Base-by-base conservation (phyloP, 345 rosid genomes). In the Moringa oleifera region DNA sequence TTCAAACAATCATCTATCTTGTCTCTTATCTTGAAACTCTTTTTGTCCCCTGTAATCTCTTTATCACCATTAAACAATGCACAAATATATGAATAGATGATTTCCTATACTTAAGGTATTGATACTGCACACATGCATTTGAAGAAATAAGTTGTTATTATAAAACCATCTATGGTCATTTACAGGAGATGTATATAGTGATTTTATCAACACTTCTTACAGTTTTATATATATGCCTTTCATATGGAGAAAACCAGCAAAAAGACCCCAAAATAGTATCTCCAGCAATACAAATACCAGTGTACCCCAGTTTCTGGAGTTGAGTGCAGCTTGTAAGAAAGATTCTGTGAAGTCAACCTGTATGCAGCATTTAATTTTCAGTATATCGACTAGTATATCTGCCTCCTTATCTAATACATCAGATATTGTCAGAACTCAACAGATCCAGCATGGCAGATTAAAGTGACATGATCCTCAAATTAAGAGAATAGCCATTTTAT, bases 241-340 rank as follows among this genome's bases (percentile, higher is more conserved):
- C 71, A 65, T 53, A 64, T 79, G 82, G 20, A 81, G 74, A 68
- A 76, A 57, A 62, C 82, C 79, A 0, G 84, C 83, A 33, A 81
- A 62, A 16, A 75, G 65, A 41, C 81, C 75, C 85, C 88, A 83
- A 59, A 73, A 81, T 49, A 81, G 23, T 24, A 84, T 84, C 76
- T 66, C 80, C 33, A 77, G 65, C 56, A 75, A 46, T 51, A 84
- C 89, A 66, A 79, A 77, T 18, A 64, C 72, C 41, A 81, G 66
- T 19, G 82, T 79, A 33, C 84, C 75, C 86, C 84, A 81, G 33
- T 71, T 71, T 71, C 71, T 55, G 1, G 81, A 81, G 54, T 58
- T 75, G 47, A 81, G 65, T 51, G 77, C 46, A n/a, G 20, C 33
- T 67, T 68, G 80, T 60, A 84, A 62, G 31, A 71, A 37, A 0